Evolutionary conservation across 2,329 filamentous ascomycete species (phyloP), one percentile per base, ranked within the genome.

Genomic region (Tolypocladium capitatum): DNA sequence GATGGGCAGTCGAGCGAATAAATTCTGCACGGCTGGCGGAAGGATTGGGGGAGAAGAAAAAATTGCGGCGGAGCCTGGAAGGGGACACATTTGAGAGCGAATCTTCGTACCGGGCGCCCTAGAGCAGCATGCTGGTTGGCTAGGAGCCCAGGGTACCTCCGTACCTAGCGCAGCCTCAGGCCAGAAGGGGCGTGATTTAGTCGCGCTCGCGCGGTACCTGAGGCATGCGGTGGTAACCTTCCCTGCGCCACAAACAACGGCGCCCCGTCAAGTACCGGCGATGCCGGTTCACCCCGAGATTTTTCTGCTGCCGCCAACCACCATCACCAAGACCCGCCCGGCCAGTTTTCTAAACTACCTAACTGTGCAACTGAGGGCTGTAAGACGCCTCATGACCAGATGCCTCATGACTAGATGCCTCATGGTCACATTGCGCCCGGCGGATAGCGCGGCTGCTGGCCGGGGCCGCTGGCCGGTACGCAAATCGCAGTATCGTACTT

Each of bases 41-140:
- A 60, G 57, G 63, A 65, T 67, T 66, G 67, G 66, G 64, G 63
- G 54, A 57, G 63, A 63, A 66, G 5, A 70, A 73, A 76, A 74
- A 73, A 74, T 73, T 68, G 62, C 66, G 63, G 66, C 69, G 67
- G 69, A 68, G 65, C 61, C 53, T 57, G 56, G 55, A 64, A 59
- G 56, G 63, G 64, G 64, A 65, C 65, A 67, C 65, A 63, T 72
- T 73, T 72, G 60, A 56, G 66, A 68, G 71, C 72, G 71, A 75
- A 67, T 74, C 70, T 74, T 75, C 65, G n/a, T n/a, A n/a, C 73
- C 72, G 72, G 60, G 61, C 56, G 50, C 56, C 55, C 63, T 60
- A 59, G 58, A 48, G 53, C 52, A n/a, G 46, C 41, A 38, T 42
- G 33, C 30, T 54, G 51, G 55, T 49, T 48, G 46, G 36, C 49